Evolutionary conservation across 192 early-diverging fungal genomes (phyloP).

Genomic region (Coemansia sp.): DNA sequence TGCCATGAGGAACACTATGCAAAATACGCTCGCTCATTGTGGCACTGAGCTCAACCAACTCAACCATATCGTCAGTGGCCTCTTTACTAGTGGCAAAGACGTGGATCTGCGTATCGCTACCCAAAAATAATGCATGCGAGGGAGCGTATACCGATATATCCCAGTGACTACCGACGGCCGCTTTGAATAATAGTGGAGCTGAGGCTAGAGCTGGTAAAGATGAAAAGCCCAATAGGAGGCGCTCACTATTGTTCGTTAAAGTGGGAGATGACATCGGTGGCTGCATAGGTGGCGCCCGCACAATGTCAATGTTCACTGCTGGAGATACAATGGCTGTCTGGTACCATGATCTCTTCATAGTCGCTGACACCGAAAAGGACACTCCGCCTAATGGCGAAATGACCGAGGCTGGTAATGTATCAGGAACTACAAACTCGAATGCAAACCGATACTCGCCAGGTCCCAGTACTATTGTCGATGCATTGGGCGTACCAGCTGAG

Average conservation of each 20-base stretch:
- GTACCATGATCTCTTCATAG: slow-evolving; percentile 26
- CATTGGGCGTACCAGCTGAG: background rate
- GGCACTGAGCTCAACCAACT: slow-evolving; percentile 28
- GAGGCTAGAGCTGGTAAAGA: slow-evolving; percentile 20
- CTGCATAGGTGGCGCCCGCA: slow-evolving; percentile 23
- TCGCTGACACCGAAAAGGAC: slow-evolving; percentile 19
- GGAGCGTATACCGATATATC: slow-evolving; percentile 35
- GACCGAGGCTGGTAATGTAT: slow-evolving; percentile 35
- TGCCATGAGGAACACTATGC: slow-evolving; percentile 25
- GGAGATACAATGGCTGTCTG: slow-evolving; percentile 2
- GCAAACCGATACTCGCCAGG: slow-evolving; percentile 45
- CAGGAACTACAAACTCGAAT: slow-evolving; percentile 46
- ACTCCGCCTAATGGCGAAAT: slow-evolving; percentile 29
- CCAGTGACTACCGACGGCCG: slow-evolving; percentile 15
- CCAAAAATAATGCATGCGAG: slow-evolving; percentile 34
- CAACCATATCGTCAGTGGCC: background rate
- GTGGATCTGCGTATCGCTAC: slow-evolving; percentile 18
- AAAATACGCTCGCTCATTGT: slow-evolving; percentile 28
- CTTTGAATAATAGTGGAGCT: slow-evolving; percentile 29
- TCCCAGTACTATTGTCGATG: slow-evolving; percentile 2
- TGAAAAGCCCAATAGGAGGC: slow-evolving; percentile 21
- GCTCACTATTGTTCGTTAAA: too few relatives aligned
- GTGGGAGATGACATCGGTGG: slow-evolving; percentile 11
- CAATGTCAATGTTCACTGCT: slow-evolving; percentile 21
- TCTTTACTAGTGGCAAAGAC: slow-evolving; percentile 25